These are phyloP conservation scores for Sporothrix schenckii DNA, from an alignment of 2,329 filamentous ascomycete species.

Conservation along the genomic window DNA sequence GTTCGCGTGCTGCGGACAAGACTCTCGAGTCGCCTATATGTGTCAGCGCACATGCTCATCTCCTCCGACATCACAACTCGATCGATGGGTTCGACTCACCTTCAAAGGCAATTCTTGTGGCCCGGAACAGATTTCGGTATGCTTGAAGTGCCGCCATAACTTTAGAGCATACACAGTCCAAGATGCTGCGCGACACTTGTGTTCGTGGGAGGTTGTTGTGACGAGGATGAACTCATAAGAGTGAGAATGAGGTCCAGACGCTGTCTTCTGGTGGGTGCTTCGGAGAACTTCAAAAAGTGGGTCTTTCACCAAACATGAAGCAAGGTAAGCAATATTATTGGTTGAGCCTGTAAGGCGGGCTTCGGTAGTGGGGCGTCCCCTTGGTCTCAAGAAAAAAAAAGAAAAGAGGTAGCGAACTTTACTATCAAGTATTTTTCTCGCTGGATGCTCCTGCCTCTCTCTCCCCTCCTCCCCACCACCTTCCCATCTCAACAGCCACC, in stretches of 20 bases:
- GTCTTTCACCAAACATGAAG: slow-evolving; percentile 3
- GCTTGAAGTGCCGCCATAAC: slow-evolving; percentile 64
- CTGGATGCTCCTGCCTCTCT: slow-evolving; percentile 6
- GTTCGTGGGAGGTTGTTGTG: background rate
- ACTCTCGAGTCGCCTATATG: slow-evolving; percentile 46
- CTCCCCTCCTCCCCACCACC: background rate
- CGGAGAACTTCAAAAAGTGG: slow-evolving; percentile 12
- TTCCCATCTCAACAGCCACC: slow-evolving; percentile 2
- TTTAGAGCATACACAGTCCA: background rate
- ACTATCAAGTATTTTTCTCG: slow-evolving; percentile 9
- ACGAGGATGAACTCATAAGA: background rate
- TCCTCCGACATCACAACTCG: too few species aligned
- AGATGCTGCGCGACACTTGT: background rate
- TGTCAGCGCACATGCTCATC: background rate
- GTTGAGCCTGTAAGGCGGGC: slow-evolving; percentile 17
- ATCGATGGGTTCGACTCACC: slow-evolving; percentile 53
- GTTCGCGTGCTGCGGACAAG: slow-evolving; percentile 68
- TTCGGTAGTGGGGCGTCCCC: slow-evolving; percentile 21
- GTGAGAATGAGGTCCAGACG: slow-evolving; percentile 7
- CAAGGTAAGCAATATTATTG: background rate
- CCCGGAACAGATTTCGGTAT: slow-evolving; percentile 80
- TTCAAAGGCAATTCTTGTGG: slow-evolving; percentile 79
- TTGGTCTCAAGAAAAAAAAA: slow-evolving; percentile 15
- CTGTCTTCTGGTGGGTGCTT: background rate
- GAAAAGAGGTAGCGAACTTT: slow-evolving; percentile 3